Conservation (phyloP, 305 asterid species). For the Monarda citriodora region DNA sequence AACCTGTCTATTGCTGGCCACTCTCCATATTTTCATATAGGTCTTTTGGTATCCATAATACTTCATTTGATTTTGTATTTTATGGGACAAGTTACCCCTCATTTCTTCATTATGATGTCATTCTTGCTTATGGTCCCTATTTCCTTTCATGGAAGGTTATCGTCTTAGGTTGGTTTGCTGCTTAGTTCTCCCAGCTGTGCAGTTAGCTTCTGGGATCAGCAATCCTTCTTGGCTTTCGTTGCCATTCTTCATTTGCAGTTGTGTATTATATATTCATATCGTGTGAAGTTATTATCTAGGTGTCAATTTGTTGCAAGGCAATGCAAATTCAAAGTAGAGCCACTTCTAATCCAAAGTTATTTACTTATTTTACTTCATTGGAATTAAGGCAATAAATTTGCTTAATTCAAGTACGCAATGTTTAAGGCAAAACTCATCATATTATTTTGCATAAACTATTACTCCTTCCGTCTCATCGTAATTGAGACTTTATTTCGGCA, state of each 20-base stretch:
- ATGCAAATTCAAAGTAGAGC: too few relatives aligned
- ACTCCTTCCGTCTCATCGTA: too few relatives aligned
- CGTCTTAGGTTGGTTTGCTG: conserved; percentile 83
- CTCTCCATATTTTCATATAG: conserved; percentile 2
- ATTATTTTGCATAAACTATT: too few relatives aligned
- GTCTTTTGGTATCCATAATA: background rate
- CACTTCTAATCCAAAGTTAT: too few relatives aligned
- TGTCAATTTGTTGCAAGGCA: too few relatives aligned
- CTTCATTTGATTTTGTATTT: background rate
- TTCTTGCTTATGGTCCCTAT: conserved; percentile 25
- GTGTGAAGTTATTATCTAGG: too few relatives aligned
- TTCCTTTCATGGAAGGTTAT: conserved; percentile 57
- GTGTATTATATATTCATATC: conserved; percentile 30
- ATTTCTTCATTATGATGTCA: conserved; percentile 10
- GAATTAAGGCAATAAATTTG: too few relatives aligned
- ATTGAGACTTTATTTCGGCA: too few relatives aligned
- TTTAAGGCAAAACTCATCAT: too few relatives aligned
- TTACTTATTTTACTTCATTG: too few relatives aligned
- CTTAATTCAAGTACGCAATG: too few relatives aligned
- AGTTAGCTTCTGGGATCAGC: conserved; percentile 90
- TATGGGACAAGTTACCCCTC: conserved; percentile 3
- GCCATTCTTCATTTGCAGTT: conserved; percentile 91
- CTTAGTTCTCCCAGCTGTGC: conserved; percentile 85
- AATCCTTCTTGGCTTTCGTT: conserved; percentile 92
- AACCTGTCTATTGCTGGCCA: conserved; percentile 2